Conservation (phyloP, 352 stramenopile genomes). For the Globisporangium alternatum region DNA sequence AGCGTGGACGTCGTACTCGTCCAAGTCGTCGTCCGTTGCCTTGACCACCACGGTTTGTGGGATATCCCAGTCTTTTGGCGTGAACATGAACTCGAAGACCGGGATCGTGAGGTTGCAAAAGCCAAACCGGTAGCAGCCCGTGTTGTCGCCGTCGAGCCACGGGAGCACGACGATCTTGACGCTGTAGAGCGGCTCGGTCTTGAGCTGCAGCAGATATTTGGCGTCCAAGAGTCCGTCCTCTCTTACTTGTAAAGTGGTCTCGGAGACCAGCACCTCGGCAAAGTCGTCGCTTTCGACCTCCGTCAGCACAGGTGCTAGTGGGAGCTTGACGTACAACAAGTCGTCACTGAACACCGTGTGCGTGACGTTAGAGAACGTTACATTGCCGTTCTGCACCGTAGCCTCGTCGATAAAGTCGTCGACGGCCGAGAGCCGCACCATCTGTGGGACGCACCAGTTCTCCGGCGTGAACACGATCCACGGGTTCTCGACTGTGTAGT, state of each 20-base stretch:
- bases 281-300: slow-evolving; percentile 63
- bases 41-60: slow-evolving; percentile 47
- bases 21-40: slow-evolving; percentile 62
- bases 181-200: slow-evolving; percentile 54
- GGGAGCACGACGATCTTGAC: slow-evolving; percentile 64
- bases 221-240: slow-evolving; percentile 45
- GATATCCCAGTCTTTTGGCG: slow-evolving; percentile 59
- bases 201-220: slow-evolving; percentile 49
- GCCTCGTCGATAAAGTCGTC: slow-evolving; percentile 65
- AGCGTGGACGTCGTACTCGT: slow-evolving; percentile 60
- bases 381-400: slow-evolving; percentile 32
- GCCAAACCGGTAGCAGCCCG: slow-evolving; percentile 67
- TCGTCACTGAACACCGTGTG: slow-evolving; percentile 68
- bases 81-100: slow-evolving; percentile 53
- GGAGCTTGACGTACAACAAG: slow-evolving; percentile 48
- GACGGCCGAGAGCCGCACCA: slow-evolving; percentile 40
- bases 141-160: slow-evolving; percentile 59
- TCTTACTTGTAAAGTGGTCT: slow-evolving; percentile 46
- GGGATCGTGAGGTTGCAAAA: slow-evolving; percentile 71
- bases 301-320: slow-evolving; percentile 36
- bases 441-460: slow-evolving; percentile 68
- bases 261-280: slow-evolving; percentile 54
- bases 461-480: slow-evolving; percentile 69
- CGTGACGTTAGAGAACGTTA: slow-evolving; percentile 60
- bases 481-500: slow-evolving; percentile 69